Conservation (phyloP, 495 filamentous ascomycete species). For the Pyronema omphalodes region DNA sequence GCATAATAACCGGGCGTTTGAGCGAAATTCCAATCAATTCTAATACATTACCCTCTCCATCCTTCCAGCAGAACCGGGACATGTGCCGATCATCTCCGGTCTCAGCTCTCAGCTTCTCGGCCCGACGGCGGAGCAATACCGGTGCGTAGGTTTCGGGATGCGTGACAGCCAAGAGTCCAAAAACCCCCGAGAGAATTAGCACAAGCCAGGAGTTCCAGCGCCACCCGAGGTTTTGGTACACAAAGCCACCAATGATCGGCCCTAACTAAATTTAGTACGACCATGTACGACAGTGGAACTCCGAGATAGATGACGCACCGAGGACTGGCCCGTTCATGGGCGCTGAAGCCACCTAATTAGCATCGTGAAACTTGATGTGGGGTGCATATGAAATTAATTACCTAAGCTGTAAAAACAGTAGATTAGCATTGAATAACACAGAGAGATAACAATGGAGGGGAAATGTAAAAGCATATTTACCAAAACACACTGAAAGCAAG, state of each 20-base stretch:
- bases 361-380: neutral
- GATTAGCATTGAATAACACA: neutral
- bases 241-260: conserved; percentile 47
- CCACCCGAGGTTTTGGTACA: conserved; percentile 64
- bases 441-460: neutral
- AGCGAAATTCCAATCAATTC: conserved; percentile 51
- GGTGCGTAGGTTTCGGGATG: conserved; percentile 67
- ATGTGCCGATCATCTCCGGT: conserved; percentile 43
- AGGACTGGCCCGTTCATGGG: conserved; percentile 58
- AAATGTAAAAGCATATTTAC: neutral
- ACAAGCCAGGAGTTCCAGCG: conserved; percentile 76
- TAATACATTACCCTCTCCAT: conserved; percentile 25
- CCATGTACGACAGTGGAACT: neutral
- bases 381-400: neutral
- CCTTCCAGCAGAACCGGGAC: conserved; percentile 19
- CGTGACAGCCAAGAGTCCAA: conserved; percentile 33
- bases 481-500: conserved; percentile 57
- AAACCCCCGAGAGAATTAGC: conserved; percentile 45
- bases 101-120: conserved; percentile 49
- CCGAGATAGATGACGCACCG: conserved; percentile 26
- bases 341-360: neutral
- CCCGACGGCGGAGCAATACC: conserved; percentile 48
- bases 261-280: neutral
- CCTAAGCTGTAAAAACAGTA: neutral
- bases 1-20: conserved; percentile 56